These are phyloP conservation scores for Neoboletus subvelutipes DNA, from an alignment of 768 basidiomycete species.

Conservation along the genomic window DNA sequence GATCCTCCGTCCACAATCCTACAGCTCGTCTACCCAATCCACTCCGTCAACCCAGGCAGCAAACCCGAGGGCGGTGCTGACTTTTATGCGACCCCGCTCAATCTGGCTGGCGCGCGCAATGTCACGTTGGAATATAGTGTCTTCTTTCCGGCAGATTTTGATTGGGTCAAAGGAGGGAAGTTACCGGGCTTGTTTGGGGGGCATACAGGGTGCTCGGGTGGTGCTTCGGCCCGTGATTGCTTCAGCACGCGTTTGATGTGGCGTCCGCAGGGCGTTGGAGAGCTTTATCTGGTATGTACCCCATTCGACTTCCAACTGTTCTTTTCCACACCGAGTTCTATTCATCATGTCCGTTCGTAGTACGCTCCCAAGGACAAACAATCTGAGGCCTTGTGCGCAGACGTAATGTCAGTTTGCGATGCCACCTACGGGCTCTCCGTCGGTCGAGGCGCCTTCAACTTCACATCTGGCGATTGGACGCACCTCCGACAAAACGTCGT, in stretches of 20 bases:
- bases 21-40: slow-evolving; percentile 65
- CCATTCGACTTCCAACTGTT: neutral
- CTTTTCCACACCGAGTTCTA: neutral
- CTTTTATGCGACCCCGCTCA: slow-evolving; percentile 55
- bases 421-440: slow-evolving; percentile 70
- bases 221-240: slow-evolving; percentile 66
- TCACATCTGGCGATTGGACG: slow-evolving; percentile 66
- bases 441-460: slow-evolving; percentile 69
- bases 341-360: slow-evolving; percentile 34
- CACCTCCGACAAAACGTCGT: slow-evolving; percentile 63
- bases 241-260: slow-evolving; percentile 90
- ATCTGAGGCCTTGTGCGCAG: slow-evolving; percentile 53
- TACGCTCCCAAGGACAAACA: slow-evolving; percentile 78
- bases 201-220: slow-evolving; percentile 67
- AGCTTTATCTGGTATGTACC: slow-evolving; percentile 66
- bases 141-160: slow-evolving; percentile 72
- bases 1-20: slow-evolving; percentile 44
- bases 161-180: slow-evolving; percentile 83
- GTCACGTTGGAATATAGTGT: slow-evolving; percentile 69
- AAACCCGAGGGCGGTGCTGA: slow-evolving; percentile 70
- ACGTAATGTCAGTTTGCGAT: slow-evolving; percentile 62
- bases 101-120: slow-evolving; percentile 46
- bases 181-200: slow-evolving; percentile 81
- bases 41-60: slow-evolving; percentile 66
- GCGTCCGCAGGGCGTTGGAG: slow-evolving; percentile 64